Conservation (phyloP, 1,139 yeast species). For the Diutina sp. region DNA sequence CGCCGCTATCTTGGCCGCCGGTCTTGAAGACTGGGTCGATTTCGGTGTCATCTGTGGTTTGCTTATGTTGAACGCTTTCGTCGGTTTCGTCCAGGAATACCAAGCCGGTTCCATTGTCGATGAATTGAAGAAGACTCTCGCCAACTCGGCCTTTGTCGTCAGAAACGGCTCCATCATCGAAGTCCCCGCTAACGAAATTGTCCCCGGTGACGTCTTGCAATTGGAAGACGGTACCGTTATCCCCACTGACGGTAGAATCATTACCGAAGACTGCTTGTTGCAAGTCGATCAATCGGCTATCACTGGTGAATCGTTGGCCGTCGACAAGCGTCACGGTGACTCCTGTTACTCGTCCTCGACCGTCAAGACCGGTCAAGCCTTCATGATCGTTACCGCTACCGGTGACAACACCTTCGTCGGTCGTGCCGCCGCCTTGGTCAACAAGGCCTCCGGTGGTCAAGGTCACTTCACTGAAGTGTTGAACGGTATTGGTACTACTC, state of each 20-base stretch:
- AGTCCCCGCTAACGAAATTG: conserved; percentile 70
- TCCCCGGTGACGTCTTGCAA: conserved; percentile 87
- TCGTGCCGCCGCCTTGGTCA: conserved; percentile 93
- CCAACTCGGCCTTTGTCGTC: conserved; percentile 76
- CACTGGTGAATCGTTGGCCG: conserved; percentile 97
- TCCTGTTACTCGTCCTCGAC: conserved; percentile 87
- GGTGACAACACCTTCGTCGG: conserved; percentile 92
- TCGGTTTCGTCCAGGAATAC: conserved; percentile 96
- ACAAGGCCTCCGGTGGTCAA: conserved; percentile 85
- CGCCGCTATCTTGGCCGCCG: conserved; percentile 95
- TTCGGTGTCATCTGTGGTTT: conserved; percentile 95
- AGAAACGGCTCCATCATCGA: conserved; percentile 74
- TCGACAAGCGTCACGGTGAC: conserved; percentile 85
- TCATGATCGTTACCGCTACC: conserved; percentile 90
- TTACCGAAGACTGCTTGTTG: conserved; percentile 76
- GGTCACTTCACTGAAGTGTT: conserved; percentile 98
- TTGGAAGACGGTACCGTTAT: conserved; percentile 91
- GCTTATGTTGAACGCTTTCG: conserved; percentile 77
- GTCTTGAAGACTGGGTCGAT: conserved; percentile 98
- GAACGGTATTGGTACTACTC: conserved; percentile 93
- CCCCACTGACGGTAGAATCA: conserved; percentile 92
- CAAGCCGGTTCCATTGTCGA: conserved; percentile 96
- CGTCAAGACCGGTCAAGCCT: conserved; percentile 94
- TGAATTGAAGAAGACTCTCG: conserved; percentile 85
- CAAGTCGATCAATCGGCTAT: conserved; percentile 97